Evolutionary conservation across 257 asterid genomes (phyloP).

Genomic region (Euphrasia confusa): DNA sequence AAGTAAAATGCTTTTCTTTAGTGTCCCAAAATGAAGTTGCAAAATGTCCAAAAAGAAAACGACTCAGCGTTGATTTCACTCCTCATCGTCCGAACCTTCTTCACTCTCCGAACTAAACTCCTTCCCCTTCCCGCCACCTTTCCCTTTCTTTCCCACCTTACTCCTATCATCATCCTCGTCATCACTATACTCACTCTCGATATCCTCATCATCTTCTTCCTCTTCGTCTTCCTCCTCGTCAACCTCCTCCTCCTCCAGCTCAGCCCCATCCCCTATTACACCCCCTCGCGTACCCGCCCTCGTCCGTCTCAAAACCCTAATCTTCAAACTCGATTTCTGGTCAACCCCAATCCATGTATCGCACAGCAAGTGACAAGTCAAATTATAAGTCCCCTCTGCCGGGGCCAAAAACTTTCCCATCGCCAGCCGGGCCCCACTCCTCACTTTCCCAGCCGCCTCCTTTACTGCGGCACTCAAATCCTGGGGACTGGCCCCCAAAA

Average conservation of each 20-base stretch:
- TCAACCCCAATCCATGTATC: constrained; percentile 92
- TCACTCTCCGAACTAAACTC: constrained; percentile 38
- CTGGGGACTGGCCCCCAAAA: constrained; percentile 43
- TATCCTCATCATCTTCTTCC: constrained; percentile 65
- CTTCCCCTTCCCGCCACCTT: constrained; percentile 26
- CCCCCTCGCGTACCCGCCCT: constrained; percentile 57
- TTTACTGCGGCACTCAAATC: constrained; percentile 56
- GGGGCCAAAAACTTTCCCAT: constrained; percentile 73
- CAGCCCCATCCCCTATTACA: constrained; percentile 32
- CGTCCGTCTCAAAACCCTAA: constrained; percentile 59
- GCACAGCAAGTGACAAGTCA: constrained; percentile 62
- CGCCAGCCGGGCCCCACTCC: constrained; percentile 61
- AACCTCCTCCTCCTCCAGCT: constrained; percentile 29
- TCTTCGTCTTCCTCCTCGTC: constrained; percentile 64
- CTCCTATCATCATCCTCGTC: constrained; percentile 44
- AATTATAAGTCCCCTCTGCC: constrained; percentile 61
- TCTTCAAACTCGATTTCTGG: constrained; percentile 39
- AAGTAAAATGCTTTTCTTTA: not conserved
- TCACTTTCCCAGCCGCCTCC: constrained; percentile 61
- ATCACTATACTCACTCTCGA: constrained; percentile 80
- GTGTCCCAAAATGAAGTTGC: not conserved
- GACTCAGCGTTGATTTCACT: not conserved
- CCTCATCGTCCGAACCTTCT: constrained; percentile 39
- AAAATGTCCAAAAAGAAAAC: constrained; percentile 10
- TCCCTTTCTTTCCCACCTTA: not conserved